A percentile compares a stretch with the other conserved stretches of the same genome.
Evolutionary conservation across 257 asterid genomes (phyloP).

Genomic region (Solanum rostratum): DNA sequence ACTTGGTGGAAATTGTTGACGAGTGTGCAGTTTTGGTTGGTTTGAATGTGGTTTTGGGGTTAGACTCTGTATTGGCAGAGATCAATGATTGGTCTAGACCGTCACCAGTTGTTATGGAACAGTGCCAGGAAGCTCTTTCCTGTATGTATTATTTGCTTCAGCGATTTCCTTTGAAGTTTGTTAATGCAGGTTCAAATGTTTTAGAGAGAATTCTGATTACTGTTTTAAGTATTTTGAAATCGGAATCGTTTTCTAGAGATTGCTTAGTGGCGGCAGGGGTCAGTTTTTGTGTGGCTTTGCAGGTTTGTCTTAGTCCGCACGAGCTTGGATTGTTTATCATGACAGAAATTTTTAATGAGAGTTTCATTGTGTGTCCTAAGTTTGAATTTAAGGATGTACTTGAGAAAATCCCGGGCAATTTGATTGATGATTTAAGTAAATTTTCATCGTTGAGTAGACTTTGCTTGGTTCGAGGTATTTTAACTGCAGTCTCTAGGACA

Average conservation of each 20-base stretch:
- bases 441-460: slow-evolving; percentile 67
- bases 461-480: slow-evolving; percentile 84
- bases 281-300: slow-evolving; percentile 75
- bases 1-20: slow-evolving; percentile 66
- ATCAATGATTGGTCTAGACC: slow-evolving; percentile 57
- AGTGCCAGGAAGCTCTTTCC: slow-evolving; percentile 94
- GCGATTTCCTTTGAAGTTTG: slow-evolving; percentile 61
- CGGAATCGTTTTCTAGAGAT: slow-evolving; percentile 74
- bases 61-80: slow-evolving; percentile 44
- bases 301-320: slow-evolving; percentile 49
- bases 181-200: neutral
- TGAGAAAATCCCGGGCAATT: slow-evolving; percentile 45
- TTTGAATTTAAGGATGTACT: slow-evolving; percentile 22
- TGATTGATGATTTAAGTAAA: slow-evolving; percentile 39
- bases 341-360: slow-evolving; percentile 54
- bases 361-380: slow-evolving; percentile 15
- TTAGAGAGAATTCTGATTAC: slow-evolving; percentile 38
- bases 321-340: slow-evolving; percentile 69
- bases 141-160: slow-evolving; percentile 88
- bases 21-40: slow-evolving; percentile 66
- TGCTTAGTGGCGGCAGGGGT: slow-evolving; percentile 97
- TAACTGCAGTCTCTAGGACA: slow-evolving; percentile 85
- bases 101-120: slow-evolving; percentile 90
- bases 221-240: slow-evolving; percentile 55
- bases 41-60: slow-evolving; percentile 63